Conservation (phyloP, 768 basidiomycete species). For the Calocybe indica region DNA sequence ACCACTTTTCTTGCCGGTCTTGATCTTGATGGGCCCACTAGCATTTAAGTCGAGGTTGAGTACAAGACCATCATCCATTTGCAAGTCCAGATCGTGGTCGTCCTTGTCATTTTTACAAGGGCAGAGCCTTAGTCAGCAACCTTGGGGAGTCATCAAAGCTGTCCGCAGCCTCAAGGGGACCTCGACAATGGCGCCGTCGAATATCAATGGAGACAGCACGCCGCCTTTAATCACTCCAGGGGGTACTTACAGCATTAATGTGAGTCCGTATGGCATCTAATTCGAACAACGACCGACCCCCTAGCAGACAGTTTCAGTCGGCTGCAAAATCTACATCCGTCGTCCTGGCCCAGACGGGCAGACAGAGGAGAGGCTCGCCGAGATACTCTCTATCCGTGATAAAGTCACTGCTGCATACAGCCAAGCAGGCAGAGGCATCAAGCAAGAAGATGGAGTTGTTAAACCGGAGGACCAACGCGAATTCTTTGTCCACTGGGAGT, state of each 20-base stretch:
- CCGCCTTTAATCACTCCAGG: constrained; percentile 69
- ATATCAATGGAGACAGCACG: constrained; percentile 32
- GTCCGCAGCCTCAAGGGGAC: neutral
- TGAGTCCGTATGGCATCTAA: constrained; percentile 25
- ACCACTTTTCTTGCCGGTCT: constrained; percentile 45
- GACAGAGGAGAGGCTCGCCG: constrained; percentile 85
- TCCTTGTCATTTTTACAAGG: neutral
- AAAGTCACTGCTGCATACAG: constrained; percentile 65
- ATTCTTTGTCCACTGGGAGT: constrained; percentile 98
- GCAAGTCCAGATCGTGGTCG: neutral
- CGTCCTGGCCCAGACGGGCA: constrained; percentile 72
- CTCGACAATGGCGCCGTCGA: constrained; percentile 30
- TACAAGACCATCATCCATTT: constrained; percentile 71
- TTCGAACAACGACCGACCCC: constrained; percentile 16
- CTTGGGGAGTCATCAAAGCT: neutral
- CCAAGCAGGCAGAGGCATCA: constrained; percentile 39
- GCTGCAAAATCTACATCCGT: constrained; percentile 92
- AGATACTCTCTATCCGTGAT: constrained; percentile 93
- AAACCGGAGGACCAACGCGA: constrained; percentile 79
- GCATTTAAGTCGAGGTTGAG: constrained; percentile 58
- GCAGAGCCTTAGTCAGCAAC: neutral
- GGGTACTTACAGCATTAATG: constrained; percentile 74
- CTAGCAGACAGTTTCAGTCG: constrained; percentile 75
- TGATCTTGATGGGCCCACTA: constrained; percentile 16
- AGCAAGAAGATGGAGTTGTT: constrained; percentile 37